A percentile compares a stretch with the other conserved stretches of the same genome.
Conservation (phyloP, 2,329 filamentous ascomycete genomes). For the Colletotrichum echinochloae region DNA sequence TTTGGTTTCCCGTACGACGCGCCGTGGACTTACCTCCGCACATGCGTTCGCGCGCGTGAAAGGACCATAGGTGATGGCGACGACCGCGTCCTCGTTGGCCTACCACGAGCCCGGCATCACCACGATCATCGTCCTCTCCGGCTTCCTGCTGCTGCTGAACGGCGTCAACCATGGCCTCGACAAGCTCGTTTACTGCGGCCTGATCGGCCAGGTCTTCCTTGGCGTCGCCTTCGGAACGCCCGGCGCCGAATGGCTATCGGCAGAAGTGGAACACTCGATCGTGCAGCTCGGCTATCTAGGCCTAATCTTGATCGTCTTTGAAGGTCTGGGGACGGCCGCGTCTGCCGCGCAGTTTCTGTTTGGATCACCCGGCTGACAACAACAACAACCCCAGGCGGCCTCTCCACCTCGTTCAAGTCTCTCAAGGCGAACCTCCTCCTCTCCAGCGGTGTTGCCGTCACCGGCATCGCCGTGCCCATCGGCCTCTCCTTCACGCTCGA, state of each 20-base stretch:
- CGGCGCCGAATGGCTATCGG: conserved; percentile 69
- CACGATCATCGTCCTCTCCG: conserved; percentile 69
- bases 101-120: conserved; percentile 74
- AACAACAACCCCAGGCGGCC: conserved; percentile 58
- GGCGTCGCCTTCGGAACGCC: conserved; percentile 79
- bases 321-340: conserved; percentile 58
- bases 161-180: conserved; percentile 68
- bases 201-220: conserved; percentile 78
- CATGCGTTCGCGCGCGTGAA: not conserved
- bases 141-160: conserved; percentile 74
- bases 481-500: conserved; percentile 72
- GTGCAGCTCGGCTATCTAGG: conserved; percentile 79
- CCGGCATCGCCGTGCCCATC: conserved; percentile 74
- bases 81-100: conserved; percentile 51
- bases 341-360: not conserved
- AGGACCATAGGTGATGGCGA: conserved; percentile 13
- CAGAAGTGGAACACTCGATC: conserved; percentile 64
- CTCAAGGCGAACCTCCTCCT: conserved; percentile 71
- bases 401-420: conserved; percentile 64
- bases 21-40: not conserved
- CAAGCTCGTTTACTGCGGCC: conserved; percentile 73
- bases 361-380: not conserved
- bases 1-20: not conserved
- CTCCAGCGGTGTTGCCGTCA: conserved; percentile 72
- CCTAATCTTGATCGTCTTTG: conserved; percentile 77